These are phyloP conservation scores for Raddia guianensis DNA, from an alignment of 176 grass and related monocot genomes.

Conservation along the genomic window DNA sequence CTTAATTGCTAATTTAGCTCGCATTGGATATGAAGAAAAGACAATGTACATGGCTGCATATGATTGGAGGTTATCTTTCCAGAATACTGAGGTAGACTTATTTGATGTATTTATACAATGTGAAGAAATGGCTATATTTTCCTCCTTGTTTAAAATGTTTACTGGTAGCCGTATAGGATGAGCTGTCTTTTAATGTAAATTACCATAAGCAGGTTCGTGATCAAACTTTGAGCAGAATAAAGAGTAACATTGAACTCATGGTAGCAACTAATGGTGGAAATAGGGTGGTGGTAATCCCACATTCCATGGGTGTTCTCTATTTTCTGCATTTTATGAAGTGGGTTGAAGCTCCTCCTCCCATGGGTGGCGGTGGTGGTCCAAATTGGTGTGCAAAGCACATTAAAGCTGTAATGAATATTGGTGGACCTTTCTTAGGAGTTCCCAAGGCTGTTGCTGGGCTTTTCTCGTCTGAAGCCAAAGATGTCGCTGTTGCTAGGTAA, in stretches of 20 bases:
- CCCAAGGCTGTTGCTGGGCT: conserved; percentile 90
- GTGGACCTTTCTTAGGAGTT: conserved; percentile 93
- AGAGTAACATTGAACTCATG: conserved; percentile 94
- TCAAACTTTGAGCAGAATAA: conserved; percentile 95
- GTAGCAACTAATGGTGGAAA: conserved; percentile 94
- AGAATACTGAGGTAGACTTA: conserved; percentile 85
- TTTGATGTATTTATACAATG: conserved; percentile 13
- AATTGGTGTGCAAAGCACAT: conserved; percentile 95
- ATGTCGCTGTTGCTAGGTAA: conserved; percentile 98
- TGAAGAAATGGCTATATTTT: conserved; percentile 23
- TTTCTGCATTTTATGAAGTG: conserved; percentile 99
- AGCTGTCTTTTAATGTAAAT: conserved; percentile 16
- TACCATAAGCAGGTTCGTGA: conserved; percentile 68
- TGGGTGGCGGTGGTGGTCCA: conserved; percentile 86
- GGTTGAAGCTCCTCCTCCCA: conserved; percentile 93
- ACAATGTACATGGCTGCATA: conserved; percentile 99
- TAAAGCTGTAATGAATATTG: conserved; percentile 94
- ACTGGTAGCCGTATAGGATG: conserved; percentile 3
- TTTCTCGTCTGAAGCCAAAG: conserved; percentile 98
- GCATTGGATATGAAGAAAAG: conserved; percentile 98
- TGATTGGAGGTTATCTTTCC: conserved; percentile 99
- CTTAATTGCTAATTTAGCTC: conserved; percentile 96
- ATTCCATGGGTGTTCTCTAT: conserved; percentile 97
- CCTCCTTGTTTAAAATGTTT: conserved; percentile 19
- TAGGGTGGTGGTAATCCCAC: conserved; percentile 94